Conservation (phyloP, 2,329 filamentous ascomycete species). For the Myriosclerotinia scirpicola region DNA sequence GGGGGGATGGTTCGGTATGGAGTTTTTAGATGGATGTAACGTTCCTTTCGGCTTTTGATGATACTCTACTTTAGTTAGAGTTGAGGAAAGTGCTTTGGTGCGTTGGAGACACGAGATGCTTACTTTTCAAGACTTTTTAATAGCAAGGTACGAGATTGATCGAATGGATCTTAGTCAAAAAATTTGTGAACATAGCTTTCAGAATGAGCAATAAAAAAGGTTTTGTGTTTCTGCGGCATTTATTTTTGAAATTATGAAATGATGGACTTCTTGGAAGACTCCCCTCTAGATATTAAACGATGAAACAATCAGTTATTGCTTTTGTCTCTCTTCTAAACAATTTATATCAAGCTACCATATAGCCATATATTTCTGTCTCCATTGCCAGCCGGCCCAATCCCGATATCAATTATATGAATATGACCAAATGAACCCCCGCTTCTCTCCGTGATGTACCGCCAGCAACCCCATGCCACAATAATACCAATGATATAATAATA, state of each 20-base stretch:
- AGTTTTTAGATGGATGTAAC: neutral
- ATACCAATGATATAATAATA: neutral
- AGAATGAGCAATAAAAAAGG: neutral
- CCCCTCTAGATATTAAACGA: neutral
- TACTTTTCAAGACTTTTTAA: neutral
- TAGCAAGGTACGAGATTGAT: neutral
- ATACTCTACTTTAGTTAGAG: neutral
- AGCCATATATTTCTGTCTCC: neutral
- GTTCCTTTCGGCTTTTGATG: neutral
- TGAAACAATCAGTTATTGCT: neutral
- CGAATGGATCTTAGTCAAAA: neutral
- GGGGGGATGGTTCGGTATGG: neutral
- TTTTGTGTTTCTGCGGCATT: neutral
- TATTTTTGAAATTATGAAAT: neutral
- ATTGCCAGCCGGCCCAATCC: neutral
- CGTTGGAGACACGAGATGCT: neutral
- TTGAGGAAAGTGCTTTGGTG: neutral
- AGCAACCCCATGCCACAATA: neutral
- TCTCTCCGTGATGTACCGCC: neutral
- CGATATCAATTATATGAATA: neutral
- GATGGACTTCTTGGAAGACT: neutral
- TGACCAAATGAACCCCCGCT: neutral
- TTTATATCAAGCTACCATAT: neutral
- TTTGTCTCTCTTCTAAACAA: neutral
- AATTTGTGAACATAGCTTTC: neutral